Percentiles rank a stretch among this genome's conserved stretches.
phyloP scores from a whole-genome alignment of 2,329 filamentous ascomycete species.

The Amauroascus verrucosus region DNA sequence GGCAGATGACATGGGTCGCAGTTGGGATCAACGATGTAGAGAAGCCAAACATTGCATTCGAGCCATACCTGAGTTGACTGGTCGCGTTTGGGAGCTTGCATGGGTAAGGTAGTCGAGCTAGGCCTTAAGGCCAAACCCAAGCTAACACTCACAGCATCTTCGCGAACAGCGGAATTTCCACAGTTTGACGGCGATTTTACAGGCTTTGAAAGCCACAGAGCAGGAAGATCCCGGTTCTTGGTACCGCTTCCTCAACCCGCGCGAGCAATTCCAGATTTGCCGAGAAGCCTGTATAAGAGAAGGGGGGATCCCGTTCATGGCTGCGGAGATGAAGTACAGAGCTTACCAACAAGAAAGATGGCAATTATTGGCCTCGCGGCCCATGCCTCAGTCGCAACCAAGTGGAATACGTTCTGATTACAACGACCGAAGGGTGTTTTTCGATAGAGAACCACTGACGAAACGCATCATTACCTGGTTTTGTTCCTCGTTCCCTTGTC shows the following conservation, averaged over 20 bases:
- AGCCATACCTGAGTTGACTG: not conserved
- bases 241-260: not conserved
- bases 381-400: not conserved
- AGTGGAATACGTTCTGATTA: not conserved
- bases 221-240: not conserved
- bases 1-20: not conserved
- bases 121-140: not conserved
- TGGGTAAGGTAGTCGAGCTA: not conserved
- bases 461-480: not conserved
- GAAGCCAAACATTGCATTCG: not conserved
- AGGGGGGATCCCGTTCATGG: not conserved
- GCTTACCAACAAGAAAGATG: not conserved
- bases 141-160: not conserved
- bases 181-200: slow-evolving; percentile 1
- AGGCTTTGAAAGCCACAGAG: not conserved
- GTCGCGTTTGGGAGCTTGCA: not conserved
- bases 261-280: not conserved
- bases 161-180: not conserved
- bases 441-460: not conserved
- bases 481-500: not conserved
- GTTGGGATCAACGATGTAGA: not conserved
- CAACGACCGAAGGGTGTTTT: not conserved
- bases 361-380: not conserved
- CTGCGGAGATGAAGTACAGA: not conserved
- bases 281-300: not conserved